phyloP scores from a whole-genome alignment of 1,139 yeast species.

The Sugiyamaella paludigena region DNA sequence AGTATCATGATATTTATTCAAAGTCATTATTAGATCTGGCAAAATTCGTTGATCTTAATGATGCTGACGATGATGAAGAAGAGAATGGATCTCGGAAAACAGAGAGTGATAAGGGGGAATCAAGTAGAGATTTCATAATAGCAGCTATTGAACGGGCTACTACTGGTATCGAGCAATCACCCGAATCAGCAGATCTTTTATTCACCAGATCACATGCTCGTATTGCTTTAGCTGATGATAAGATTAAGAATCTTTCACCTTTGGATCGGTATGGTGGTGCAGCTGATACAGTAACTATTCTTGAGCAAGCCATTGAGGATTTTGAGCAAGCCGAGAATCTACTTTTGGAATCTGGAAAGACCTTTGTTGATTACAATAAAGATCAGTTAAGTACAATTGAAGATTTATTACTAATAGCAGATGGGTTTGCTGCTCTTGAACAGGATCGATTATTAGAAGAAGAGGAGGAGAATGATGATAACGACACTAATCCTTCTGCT shows the following conservation, averaged over 20 bases:
- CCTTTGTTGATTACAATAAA: background rate
- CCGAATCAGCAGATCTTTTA: slow-evolving; percentile 45
- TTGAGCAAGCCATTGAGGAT: slow-evolving; percentile 44
- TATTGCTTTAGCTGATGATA: slow-evolving; percentile 43
- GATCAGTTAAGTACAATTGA: slow-evolving; percentile 24
- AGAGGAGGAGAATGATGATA: slow-evolving; percentile 45
- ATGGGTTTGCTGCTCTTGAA: slow-evolving; percentile 60
- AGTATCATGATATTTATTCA: slow-evolving; percentile 73
- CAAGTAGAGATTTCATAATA: slow-evolving; percentile 55
- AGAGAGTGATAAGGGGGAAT: slow-evolving; percentile 32
- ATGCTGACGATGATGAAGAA: slow-evolving; percentile 22
- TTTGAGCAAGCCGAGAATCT: slow-evolving; percentile 48
- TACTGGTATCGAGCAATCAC: slow-evolving; percentile 53
- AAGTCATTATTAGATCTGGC: slow-evolving; percentile 69
- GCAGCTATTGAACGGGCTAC: slow-evolving; percentile 72
- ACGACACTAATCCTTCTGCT: slow-evolving; percentile 40
- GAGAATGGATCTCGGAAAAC: slow-evolving; percentile 17
- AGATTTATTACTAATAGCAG: slow-evolving; percentile 51
- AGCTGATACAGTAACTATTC: slow-evolving; percentile 15
- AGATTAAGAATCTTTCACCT: slow-evolving; percentile 18
- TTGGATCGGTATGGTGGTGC: slow-evolving; percentile 16
- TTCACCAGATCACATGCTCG: slow-evolving; percentile 57
- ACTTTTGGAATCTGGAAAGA: slow-evolving; percentile 31
- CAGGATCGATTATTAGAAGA: slow-evolving; percentile 57
- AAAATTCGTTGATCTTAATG: slow-evolving; percentile 27